Percentiles rank a stretch among this genome's conserved stretches.
Evolutionary conservation across 1,284 basidiomycete species (phyloP).

Genomic region (Fistulinella staudtii): DNA sequence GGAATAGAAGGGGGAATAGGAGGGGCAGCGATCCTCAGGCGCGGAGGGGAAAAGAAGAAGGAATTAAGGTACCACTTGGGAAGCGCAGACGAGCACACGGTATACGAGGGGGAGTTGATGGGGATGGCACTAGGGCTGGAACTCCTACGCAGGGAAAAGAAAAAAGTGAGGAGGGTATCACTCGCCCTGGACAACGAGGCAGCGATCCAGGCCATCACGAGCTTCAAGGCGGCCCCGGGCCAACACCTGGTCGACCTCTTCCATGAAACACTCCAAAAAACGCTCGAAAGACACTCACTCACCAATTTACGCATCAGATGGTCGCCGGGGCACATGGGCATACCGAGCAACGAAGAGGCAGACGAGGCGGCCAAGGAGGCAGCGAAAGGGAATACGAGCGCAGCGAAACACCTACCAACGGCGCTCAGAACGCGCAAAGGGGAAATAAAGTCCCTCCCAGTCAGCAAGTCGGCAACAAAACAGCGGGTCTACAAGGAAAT

Average conservation of each 20-base stretch:
- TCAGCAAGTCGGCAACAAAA: neutral
- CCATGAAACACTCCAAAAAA: neutral
- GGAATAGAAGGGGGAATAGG: neutral
- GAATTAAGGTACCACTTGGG: neutral
- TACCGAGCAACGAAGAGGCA: neutral
- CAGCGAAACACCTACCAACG: neutral
- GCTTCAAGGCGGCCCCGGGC: neutral
- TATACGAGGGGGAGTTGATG: neutral
- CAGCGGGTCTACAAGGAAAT: neutral
- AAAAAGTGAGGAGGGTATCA: neutral
- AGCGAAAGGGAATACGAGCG: neutral
- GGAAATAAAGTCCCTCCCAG: neutral
- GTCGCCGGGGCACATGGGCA: neutral
- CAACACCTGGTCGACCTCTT: neutral
- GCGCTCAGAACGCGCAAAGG: neutral
- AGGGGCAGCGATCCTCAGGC: neutral
- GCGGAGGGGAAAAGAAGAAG: neutral
- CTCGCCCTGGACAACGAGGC: neutral
- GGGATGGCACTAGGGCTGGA: neutral
- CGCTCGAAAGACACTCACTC: neutral
- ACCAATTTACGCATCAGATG: neutral
- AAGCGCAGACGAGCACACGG: neutral
- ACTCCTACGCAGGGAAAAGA: neutral
- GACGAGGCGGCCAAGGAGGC: neutral
- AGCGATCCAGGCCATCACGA: neutral